These are phyloP conservation scores for Penicillium pulvis DNA, from an alignment of 495 filamentous ascomycete species.

Conservation along the genomic window DNA sequence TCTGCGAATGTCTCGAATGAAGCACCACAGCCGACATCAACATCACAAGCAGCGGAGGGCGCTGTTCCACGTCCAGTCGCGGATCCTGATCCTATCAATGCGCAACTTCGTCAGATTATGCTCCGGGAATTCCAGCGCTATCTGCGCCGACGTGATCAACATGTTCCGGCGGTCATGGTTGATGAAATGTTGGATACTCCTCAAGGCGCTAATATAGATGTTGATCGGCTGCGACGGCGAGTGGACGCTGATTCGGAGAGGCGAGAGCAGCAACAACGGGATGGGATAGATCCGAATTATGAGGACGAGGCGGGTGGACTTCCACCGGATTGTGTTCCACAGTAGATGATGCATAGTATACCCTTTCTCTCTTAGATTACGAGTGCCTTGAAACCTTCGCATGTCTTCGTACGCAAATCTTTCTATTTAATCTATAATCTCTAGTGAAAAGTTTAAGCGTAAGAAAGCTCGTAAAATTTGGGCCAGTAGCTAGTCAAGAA, in stretches of 20 bases:
- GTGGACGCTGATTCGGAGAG: background rate
- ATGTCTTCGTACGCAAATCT: too few relatives aligned
- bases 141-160: background rate
- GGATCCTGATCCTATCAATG: background rate
- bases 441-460: background rate
- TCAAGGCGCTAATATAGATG: background rate
- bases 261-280: background rate
- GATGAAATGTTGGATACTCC: conserved; percentile 4
- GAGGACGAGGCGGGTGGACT: background rate
- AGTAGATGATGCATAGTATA: background rate
- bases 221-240: background rate
- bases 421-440: too few relatives aligned
- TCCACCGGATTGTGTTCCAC: background rate
- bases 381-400: background rate
- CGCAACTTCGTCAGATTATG: background rate
- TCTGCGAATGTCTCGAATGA: background rate
- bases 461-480: background rate
- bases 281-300: background rate
- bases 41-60: background rate
- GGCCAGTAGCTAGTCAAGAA: background rate
- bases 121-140: conserved; percentile 9
- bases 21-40: background rate
- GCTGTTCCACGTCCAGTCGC: background rate
- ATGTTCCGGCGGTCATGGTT: conserved; percentile 4
- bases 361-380: background rate